Evolutionary conservation across 768 basidiomycete genomes (phyloP).

Genomic region (Termitomyces sp.): DNA sequence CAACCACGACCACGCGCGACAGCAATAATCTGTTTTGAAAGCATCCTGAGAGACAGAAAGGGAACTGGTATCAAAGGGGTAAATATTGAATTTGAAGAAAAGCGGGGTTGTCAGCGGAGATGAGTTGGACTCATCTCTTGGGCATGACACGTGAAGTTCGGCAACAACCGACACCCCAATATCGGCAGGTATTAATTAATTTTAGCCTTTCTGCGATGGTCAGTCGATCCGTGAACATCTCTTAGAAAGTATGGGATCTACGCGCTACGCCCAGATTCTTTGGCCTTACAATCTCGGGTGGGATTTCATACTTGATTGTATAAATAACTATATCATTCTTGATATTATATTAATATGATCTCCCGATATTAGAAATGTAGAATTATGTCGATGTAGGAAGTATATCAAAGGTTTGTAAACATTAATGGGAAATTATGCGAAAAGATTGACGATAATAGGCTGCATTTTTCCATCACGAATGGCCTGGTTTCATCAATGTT

Average conservation of each 20-base stretch:
- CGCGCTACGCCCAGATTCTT: too few relatives aligned
- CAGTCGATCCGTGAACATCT: too few relatives aligned
- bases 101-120: background rate
- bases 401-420: background rate
- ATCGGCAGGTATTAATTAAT: background rate
- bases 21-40: conserved; percentile 64
- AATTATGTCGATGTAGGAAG: too few relatives aligned
- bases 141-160: background rate
- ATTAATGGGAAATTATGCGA: conserved; percentile 11
- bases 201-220: too few relatives aligned
- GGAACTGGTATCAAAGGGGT: background rate
- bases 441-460: conserved; percentile 34
- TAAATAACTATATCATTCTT: too few relatives aligned
- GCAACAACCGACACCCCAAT: background rate
- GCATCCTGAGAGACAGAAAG: conserved; percentile 34
- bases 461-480: conserved; percentile 51
- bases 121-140: background rate
- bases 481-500: conserved; percentile 23
- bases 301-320: too few relatives aligned
- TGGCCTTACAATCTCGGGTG: too few relatives aligned
- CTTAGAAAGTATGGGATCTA: too few relatives aligned
- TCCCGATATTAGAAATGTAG: too few relatives aligned
- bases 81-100: background rate
- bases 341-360: too few relatives aligned
- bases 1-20: conserved; percentile 57